These are phyloP conservation scores for Penicillium dipodomyicola DNA, from an alignment of 495 filamentous ascomycete species.

Conservation along the genomic window DNA sequence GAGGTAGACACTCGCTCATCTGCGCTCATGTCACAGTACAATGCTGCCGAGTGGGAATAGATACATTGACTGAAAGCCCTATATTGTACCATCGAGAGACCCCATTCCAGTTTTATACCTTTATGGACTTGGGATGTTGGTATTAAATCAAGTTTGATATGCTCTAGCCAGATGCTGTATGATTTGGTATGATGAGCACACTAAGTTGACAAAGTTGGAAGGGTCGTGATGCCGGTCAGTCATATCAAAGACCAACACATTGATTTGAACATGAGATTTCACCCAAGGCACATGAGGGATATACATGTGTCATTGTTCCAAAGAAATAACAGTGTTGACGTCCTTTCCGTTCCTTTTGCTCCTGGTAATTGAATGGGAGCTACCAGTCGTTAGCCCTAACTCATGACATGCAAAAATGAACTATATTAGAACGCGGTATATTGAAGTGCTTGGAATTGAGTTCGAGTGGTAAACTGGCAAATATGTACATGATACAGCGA, in stretches of 20 bases:
- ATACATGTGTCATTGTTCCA: neutral
- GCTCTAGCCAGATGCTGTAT: neutral
- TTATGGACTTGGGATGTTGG: no score
- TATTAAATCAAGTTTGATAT: neutral
- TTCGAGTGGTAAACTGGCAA: constrained; percentile 25
- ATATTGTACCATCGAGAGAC: neutral
- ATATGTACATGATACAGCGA: constrained; percentile 46
- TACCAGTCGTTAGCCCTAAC: neutral
- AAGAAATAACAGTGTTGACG: no score
- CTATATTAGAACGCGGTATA: neutral
- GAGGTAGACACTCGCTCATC: neutral
- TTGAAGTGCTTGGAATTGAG: constrained; percentile 3
- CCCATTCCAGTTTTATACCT: no score
- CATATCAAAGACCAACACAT: neutral
- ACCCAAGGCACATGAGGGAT: neutral
- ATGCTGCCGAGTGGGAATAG: neutral
- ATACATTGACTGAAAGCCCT: neutral
- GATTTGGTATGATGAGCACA: neutral
- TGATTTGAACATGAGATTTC: neutral
- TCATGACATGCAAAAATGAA: neutral
- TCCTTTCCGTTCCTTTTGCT: neutral
- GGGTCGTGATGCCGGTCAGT: neutral
- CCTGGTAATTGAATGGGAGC: neutral
- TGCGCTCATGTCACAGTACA: neutral
- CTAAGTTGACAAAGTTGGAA: neutral